Evolutionary conservation across 2,329 filamentous ascomycete genomes (phyloP), one percentile per base, ranked within the genome.

Genomic region (Colletotrichum sp.): DNA sequence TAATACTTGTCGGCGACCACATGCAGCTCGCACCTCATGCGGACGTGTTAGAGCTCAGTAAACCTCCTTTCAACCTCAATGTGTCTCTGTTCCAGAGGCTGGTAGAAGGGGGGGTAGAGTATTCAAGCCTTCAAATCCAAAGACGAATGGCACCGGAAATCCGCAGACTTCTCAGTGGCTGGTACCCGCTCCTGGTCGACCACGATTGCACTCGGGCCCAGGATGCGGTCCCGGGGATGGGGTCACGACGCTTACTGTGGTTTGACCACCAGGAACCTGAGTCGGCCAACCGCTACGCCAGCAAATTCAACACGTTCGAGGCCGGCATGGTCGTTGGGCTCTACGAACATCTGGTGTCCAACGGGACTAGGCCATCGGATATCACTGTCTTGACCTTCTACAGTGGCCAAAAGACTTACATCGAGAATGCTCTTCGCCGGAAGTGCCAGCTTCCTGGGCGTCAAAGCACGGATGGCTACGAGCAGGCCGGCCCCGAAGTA

Each of bases 331-430:
- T 98, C 34, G 90, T 92, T 1, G 89, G 88, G 0, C 94, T 98
- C 78, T 93, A 93, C 78, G 86, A 91, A 30, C 94, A 98, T 80
- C 90, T 98, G 0, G 82, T 93, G 1, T 85, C 92, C 75, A 96
- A 96, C 77, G 93, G 93, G 0, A 85, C 93, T 1, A 79, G 85
- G 0, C 82, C 90, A 0, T 82, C 85, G 0, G 88, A 93, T 8
- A 96, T 98, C 72, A 98, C 95, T 0, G 87, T 98, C 5, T 84
- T 98, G 66, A 96, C 95, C 0, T 98, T 97, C 81, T 98, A 98
- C 87, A 95, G 95, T 59, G 96, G 95, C 0, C 96, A 98, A 81
- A 89, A 93, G 60, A 94, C 94, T 78, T 85, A 89, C 4, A 88
- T 98, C 4, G 80, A 92, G 1, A 87, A 86, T 16, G 83, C 85